A percentile compares a stretch with the other conserved stretches of the same genome.
These are phyloP conservation scores for Picea sitchensis DNA, from an alignment of 75 land plant species.

Conservation along the genomic window DNA sequence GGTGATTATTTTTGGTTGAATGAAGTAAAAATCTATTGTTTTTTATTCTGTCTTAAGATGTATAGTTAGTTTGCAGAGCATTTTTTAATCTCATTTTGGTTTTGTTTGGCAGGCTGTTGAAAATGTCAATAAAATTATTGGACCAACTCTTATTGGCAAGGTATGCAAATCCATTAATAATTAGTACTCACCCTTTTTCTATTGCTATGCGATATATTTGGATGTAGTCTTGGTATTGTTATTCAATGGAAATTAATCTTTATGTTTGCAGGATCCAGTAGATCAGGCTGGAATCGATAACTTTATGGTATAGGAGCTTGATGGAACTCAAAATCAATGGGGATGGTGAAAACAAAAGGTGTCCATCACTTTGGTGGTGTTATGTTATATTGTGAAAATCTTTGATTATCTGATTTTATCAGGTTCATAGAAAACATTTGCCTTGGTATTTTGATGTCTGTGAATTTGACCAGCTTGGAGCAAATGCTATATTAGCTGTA, in stretches of 20 bases:
- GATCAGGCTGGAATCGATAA: conserved; percentile 85
- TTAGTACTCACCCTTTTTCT: background rate
- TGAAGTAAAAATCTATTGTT: background rate
- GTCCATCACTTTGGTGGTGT: background rate
- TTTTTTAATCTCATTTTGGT: conserved; percentile 5
- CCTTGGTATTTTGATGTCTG: too few relatives aligned
- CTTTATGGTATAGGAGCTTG: conserved; percentile 93
- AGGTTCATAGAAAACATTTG: background rate
- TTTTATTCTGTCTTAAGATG: background rate
- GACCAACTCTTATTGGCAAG: conserved; percentile 91
- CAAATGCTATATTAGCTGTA: conserved; percentile 95
- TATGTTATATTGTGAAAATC: background rate
- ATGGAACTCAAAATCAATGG: conserved; percentile 97
- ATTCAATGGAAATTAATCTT: background rate
- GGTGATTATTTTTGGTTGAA: background rate
- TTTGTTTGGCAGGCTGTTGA: conserved; percentile 67
- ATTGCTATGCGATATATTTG: background rate
- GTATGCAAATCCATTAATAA: conserved; percentile 27
- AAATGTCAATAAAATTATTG: conserved; percentile 86
- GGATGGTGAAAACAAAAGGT: conserved; percentile 99
- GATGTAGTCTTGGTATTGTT: background rate
- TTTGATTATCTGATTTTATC: background rate
- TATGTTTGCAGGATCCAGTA: conserved; percentile 76
- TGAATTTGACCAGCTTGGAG: conserved; percentile 66
- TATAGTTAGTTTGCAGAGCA: background rate